phyloP scores from a whole-genome alignment of 2,329 filamentous ascomycete genomes.

The Apiospora sp. region DNA sequence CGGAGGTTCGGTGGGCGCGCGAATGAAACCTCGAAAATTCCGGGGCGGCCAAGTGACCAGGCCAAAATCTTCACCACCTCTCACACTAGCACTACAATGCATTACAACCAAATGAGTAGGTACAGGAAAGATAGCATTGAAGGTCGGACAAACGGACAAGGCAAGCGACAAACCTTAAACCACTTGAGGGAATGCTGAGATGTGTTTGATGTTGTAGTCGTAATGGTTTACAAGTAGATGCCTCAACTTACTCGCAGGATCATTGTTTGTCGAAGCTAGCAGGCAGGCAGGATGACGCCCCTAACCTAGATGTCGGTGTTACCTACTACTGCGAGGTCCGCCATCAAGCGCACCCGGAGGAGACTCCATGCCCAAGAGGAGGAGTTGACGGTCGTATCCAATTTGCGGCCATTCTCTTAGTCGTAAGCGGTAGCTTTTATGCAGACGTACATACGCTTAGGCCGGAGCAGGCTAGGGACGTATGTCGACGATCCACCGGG shows the following conservation, averaged over 20 bases:
- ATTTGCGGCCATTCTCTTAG: neutral
- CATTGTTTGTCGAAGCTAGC: conserved; percentile 6
- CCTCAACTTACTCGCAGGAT: conserved; percentile 7
- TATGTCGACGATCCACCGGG: neutral
- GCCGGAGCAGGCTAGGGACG: neutral
- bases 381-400: conserved; percentile 9
- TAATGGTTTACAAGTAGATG: neutral
- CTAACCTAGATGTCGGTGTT: conserved; percentile 15
- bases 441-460: conserved; percentile 2
- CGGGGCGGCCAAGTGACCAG: conserved; percentile 13
- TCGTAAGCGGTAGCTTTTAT: neutral
- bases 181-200: neutral
- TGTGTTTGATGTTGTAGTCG: neutral
- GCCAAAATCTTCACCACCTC: neutral
- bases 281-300: conserved; percentile 6
- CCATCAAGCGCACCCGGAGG: neutral
- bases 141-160: neutral
- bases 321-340: conserved; percentile 9
- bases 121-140: neutral
- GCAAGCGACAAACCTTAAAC: conserved; percentile 6
- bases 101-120: neutral
- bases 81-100: neutral
- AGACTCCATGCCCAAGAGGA: neutral
- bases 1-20: conserved; percentile 16
- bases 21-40: conserved; percentile 19